Base-by-base conservation (phyloP, 2,329 filamentous ascomycete genomes). In the Phialemonium atrogriseum region DNA sequence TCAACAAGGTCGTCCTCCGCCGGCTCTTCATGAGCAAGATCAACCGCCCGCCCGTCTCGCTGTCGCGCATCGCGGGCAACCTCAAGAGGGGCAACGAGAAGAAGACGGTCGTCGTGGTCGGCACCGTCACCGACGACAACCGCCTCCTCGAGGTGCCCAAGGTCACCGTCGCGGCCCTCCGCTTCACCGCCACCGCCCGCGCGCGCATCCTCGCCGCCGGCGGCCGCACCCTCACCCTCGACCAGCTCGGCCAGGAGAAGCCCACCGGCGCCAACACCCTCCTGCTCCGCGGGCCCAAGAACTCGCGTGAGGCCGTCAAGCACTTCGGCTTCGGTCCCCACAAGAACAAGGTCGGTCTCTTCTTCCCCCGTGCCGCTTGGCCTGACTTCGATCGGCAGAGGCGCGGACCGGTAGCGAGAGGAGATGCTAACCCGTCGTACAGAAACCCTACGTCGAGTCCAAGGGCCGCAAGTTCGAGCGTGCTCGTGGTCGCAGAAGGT, bases 381-480 rank as follows among this genome's bases (percentile, higher is more conserved):
- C 4, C 1, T 7, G 1, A 5, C 10, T 15, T 21, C 30, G 19
- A 20, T 23, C n/a, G n/a, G n/a, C n/a, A n/a, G n/a, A n/a, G n/a
- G n/a, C n/a, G n/a, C n/a, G n/a, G n/a, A n/a, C n/a, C n/a, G n/a
- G n/a, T n/a, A n/a, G n/a, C n/a, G n/a, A n/a, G n/a, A n/a, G n/a
- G n/a, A n/a, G n/a, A 39, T 41, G 42, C 60, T 68, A 45, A 67
- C 45, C 28, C 33, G 25, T 38, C 41, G 24, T 54, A 40, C 49
- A 91, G 89, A 96, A 95, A 79, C 89, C 89, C 52, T 84, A 94
- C 55, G 77, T 98, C 58, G 77, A 86, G 69, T 94, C 86, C 76
- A 98, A 98, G 84, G 93, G 93, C 60, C 84, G 91, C 71, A 98
- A 98, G 78, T 98, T 98, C 76, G 93, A 98, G 82, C 78, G 80